A percentile compares a stretch with the other conserved stretches of the same genome.
Evolutionary conservation across 176 grass and related monocot genomes (phyloP).

Genomic region (Musa itinerans): DNA sequence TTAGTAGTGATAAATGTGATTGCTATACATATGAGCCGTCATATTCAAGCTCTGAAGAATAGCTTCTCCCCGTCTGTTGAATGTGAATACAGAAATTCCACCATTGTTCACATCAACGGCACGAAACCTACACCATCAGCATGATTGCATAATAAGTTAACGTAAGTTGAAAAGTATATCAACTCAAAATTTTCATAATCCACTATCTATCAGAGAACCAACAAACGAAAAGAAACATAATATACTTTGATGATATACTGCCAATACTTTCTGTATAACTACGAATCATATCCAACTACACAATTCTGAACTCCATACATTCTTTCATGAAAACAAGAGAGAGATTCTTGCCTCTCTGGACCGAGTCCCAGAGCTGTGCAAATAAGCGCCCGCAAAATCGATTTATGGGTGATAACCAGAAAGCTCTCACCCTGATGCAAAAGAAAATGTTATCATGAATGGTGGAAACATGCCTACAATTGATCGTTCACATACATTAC

Average conservation of each 20-base stretch:
- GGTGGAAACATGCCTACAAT: not conserved
- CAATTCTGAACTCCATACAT: not conserved
- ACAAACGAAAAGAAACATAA: not conserved
- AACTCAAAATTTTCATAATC: not conserved
- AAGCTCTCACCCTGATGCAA: constrained; percentile 44
- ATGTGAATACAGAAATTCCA: constrained; percentile 63
- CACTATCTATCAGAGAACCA: not conserved
- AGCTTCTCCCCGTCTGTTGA: constrained; percentile 66
- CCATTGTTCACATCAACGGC: constrained; percentile 76
- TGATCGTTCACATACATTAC: not conserved
- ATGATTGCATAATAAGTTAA: not conserved
- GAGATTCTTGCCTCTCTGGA: constrained; percentile 51
- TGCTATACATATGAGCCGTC: constrained; percentile 75
- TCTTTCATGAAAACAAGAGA: constrained; percentile 7
- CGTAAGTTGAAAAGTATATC: not conserved
- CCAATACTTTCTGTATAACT: not conserved
- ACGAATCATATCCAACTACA: not conserved
- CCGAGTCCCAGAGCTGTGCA: constrained; percentile 61
- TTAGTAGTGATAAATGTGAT: constrained; percentile 55
- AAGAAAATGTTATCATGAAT: constrained; percentile 4
- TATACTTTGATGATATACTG: not conserved
- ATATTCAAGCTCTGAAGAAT: constrained; percentile 75
- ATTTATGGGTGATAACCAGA: constrained; percentile 77
- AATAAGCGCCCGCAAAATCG: constrained; percentile 66
- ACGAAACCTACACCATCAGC: constrained; percentile 39